These are phyloP conservation scores for Fusarium abutilonis DNA, from an alignment of 2,329 filamentous ascomycete species.

Conservation along the genomic window DNA sequence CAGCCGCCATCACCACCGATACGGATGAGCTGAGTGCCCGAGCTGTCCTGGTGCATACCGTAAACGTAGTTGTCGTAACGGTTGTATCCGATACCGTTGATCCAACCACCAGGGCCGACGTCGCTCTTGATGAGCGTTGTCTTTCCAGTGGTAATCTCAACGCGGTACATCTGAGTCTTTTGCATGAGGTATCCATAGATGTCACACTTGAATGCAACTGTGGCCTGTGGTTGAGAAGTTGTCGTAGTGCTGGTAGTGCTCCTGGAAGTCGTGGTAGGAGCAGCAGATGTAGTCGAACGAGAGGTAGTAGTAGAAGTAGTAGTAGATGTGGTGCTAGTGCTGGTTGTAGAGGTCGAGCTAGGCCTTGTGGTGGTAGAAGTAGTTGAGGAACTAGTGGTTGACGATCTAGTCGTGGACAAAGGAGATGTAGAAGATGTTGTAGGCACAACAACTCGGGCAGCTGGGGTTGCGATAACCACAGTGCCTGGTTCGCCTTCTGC, in stretches of 20 bases:
- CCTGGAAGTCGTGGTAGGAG: neutral
- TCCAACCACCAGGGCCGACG: conserved; percentile 36
- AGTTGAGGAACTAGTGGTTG: conserved; percentile 1
- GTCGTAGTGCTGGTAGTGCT: conserved; percentile 9
- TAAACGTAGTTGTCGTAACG: conserved; percentile 38
- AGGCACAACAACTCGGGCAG: neutral
- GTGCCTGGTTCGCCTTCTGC: conserved; percentile 24
- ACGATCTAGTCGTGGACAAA: neutral
- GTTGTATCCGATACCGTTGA: conserved; percentile 40
- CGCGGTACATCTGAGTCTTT: conserved; percentile 30
- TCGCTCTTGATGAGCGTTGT: conserved; percentile 27
- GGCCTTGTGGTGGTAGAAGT: neutral
- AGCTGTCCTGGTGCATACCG: conserved; percentile 19
- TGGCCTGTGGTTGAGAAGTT: conserved; percentile 4
- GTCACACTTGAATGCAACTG: conserved; percentile 26
- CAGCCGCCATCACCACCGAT: conserved; percentile 37
- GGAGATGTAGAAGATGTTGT: neutral
- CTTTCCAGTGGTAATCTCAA: conserved; percentile 30
- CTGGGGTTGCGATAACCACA: conserved; percentile 23
- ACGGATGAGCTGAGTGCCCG: conserved; percentile 38
- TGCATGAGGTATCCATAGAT: conserved; percentile 37
- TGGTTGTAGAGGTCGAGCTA: no score
- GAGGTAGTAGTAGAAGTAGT: neutral
- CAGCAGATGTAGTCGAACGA: neutral
- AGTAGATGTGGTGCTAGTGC: neutral